These are phyloP conservation scores for Auricularia sp. DNA, from an alignment of 768 basidiomycete species.

Conservation along the genomic window DNA sequence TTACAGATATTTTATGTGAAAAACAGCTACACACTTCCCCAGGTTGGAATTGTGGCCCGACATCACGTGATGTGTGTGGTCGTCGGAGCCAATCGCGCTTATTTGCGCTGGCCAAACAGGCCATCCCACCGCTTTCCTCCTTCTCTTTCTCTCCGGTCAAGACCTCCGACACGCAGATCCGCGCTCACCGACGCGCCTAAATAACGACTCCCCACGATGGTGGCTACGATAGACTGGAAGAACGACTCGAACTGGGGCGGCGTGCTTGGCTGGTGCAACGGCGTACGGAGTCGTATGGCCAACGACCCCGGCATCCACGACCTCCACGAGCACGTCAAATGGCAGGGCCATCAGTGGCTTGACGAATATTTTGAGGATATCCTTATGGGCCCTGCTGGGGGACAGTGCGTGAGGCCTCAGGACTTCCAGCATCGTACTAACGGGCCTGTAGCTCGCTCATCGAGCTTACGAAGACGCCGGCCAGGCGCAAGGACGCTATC, in stretches of 20 bases:
- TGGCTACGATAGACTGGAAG: neutral
- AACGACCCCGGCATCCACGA: conserved; percentile 61
- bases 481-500: conserved; percentile 50
- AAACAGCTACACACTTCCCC: too few relatives aligned
- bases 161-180: neutral
- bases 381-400: conserved; percentile 56
- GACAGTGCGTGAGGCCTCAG: conserved; percentile 12
- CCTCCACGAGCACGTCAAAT: conserved; percentile 64
- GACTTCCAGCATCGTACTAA: neutral
- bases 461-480: conserved; percentile 77
- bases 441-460: conserved; percentile 46
- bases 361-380: conserved; percentile 70
- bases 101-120: neutral
- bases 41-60: too few relatives aligned
- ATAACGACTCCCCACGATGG: neutral
- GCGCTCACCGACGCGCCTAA: neutral
- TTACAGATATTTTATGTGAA: too few relatives aligned
- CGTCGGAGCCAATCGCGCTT: neutral
- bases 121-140: neutral
- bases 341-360: conserved; percentile 68
- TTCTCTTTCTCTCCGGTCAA: neutral
- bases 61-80: neutral
- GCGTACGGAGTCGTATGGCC: conserved; percentile 56
- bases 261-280: conserved; percentile 44
- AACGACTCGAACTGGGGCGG: neutral